Conservation (phyloP, 495 filamentous ascomycete species). For the Lasiosphaeria hispida region DNA sequence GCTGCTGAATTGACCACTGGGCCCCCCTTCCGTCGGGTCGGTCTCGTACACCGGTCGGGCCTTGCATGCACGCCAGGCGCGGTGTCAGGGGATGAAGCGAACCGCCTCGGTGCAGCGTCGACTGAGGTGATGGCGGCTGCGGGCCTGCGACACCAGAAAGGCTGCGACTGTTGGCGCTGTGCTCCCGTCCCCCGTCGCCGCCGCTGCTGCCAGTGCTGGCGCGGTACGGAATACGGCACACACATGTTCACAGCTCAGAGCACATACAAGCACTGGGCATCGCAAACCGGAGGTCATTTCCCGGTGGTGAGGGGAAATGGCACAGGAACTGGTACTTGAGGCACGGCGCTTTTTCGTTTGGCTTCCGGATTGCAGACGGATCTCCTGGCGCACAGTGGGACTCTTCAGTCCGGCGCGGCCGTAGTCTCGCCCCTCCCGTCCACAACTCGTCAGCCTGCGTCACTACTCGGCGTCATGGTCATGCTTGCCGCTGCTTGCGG, state of each 20-base stretch:
- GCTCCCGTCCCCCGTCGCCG: slow-evolving; percentile 1
- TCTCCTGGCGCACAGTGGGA: slow-evolving; percentile 1
- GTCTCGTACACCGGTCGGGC: slow-evolving; percentile 16
- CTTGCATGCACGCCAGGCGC: slow-evolving; percentile 17
- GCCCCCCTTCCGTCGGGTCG: slow-evolving; percentile 7
- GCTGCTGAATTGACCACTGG: neutral
- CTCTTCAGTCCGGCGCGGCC: slow-evolving; percentile 11
- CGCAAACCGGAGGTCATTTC: neutral
- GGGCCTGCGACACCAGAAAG: slow-evolving; percentile 11
- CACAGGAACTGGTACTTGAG: neutral
- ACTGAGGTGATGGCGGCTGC: slow-evolving; percentile 3
- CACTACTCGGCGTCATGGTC: neutral
- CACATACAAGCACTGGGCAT: too few species aligned
- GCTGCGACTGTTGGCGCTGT: slow-evolving; percentile 11
- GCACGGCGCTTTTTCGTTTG: slow-evolving; percentile 9
- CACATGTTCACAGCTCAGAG: too few species aligned
- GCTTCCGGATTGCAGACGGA: slow-evolving; percentile 11
- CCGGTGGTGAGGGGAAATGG: slow-evolving; percentile 1
- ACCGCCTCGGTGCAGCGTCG: slow-evolving; percentile 6
- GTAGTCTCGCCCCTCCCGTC: neutral
- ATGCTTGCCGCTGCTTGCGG: too few species aligned
- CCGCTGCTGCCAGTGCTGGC: neutral
- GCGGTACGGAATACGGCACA: neutral
- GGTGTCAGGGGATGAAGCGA: slow-evolving; percentile 17
- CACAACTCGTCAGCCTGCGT: slow-evolving; percentile 7